Conservation (phyloP, 495 filamentous ascomycete genomes). For the Glonium stellatum region DNA sequence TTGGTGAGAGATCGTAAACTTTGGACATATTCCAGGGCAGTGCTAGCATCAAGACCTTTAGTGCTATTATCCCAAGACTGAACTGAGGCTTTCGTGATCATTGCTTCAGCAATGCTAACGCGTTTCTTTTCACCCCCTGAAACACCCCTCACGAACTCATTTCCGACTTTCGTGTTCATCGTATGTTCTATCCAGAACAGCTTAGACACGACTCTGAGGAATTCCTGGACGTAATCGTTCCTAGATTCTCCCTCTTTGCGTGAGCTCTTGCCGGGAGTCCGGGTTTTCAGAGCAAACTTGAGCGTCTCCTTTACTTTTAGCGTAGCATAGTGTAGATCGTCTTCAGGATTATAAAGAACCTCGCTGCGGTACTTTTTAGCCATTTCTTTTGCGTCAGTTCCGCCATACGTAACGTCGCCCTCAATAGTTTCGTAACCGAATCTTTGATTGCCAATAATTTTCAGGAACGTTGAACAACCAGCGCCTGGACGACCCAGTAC, state of each 20-base stretch:
- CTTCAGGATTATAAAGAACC: slow-evolving; percentile 50
- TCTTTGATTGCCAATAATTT: slow-evolving; percentile 60
- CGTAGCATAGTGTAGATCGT: slow-evolving; percentile 68
- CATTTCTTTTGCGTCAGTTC: slow-evolving; percentile 53
- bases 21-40: slow-evolving; percentile 60
- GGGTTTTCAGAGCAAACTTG: slow-evolving; percentile 60
- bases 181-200: slow-evolving; percentile 74
- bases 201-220: slow-evolving; percentile 63
- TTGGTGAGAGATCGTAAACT: slow-evolving; percentile 56
- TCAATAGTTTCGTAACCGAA: slow-evolving; percentile 55
- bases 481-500: slow-evolving; percentile 66
- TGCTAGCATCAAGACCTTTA: slow-evolving; percentile 59
- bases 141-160: slow-evolving; percentile 59
- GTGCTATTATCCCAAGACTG: slow-evolving; percentile 69
- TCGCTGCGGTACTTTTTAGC: slow-evolving; percentile 59
- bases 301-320: slow-evolving; percentile 64
- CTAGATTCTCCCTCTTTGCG: slow-evolving; percentile 55
- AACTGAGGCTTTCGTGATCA: slow-evolving; percentile 57
- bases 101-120: slow-evolving; percentile 61
- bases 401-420: slow-evolving; percentile 60
- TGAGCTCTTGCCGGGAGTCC: slow-evolving; percentile 59
- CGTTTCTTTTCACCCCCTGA: slow-evolving; percentile 70
- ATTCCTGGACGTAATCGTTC: slow-evolving; percentile 56
- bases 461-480: slow-evolving; percentile 67
- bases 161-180: slow-evolving; percentile 59